These are phyloP conservation scores for Mucuna pruriens DNA, from an alignment of 306 rosid species.

Conservation along the genomic window DNA sequence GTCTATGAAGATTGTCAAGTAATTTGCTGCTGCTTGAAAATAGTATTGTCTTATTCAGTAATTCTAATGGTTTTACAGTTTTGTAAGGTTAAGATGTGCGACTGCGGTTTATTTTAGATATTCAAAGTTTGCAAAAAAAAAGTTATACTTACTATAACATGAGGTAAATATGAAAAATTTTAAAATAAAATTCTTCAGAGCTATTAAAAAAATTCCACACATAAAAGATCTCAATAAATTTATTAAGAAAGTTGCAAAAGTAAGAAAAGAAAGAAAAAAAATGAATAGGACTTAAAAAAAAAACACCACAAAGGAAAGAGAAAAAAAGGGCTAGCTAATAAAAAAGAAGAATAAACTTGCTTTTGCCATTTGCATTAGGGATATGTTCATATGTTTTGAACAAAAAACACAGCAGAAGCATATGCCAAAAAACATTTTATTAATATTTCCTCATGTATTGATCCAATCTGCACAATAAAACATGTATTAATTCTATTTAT, in stretches of 20 bases:
- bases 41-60: not conserved
- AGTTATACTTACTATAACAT: no score
- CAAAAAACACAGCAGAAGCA: not conserved
- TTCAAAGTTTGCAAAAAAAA: not conserved
- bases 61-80: not conserved
- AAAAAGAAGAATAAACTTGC: constrained; percentile 11
- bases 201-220: not conserved
- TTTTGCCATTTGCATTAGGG: constrained; percentile 35
- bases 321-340: no score
- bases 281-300: no score
- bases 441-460: not conserved
- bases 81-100: no score
- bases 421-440: not conserved
- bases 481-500: not conserved
- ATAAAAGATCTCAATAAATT: not conserved
- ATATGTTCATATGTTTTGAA: constrained; percentile 24
- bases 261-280: not conserved
- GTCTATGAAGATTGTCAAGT: no score
- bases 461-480: no score
- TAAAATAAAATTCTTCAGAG: not conserved
- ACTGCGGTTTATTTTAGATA: no score
- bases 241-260: not conserved
- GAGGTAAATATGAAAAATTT: not conserved
- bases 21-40: no score
- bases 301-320: no score